These are phyloP conservation scores for Penicillium sp. DNA, from an alignment of 2,329 filamentous ascomycete genomes.

Conservation along the genomic window DNA sequence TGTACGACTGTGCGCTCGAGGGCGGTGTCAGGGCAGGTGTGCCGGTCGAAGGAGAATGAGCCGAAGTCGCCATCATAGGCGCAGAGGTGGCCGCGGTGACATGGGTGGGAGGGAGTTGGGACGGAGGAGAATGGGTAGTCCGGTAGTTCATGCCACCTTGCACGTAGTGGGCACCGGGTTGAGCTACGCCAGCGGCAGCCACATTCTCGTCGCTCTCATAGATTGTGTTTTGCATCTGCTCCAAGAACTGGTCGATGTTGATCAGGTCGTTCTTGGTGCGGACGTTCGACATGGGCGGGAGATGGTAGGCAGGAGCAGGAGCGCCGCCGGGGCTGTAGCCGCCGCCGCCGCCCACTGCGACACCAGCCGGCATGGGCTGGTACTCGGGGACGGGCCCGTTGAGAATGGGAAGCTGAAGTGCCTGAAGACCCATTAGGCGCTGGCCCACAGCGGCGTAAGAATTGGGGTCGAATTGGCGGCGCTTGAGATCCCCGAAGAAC, in stretches of 20 bases:
- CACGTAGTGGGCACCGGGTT: slow-evolving; percentile 68
- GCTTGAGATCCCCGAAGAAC: slow-evolving; percentile 91
- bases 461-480: slow-evolving; percentile 80
- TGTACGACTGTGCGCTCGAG: slow-evolving; percentile 62
- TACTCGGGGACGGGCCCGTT: slow-evolving; percentile 56
- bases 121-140: slow-evolving; percentile 56
- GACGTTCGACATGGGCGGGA: slow-evolving; percentile 82
- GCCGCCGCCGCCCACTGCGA: slow-evolving; percentile 55
- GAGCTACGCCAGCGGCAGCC: slow-evolving; percentile 72
- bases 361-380: slow-evolving; percentile 52
- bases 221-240: slow-evolving; percentile 93
- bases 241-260: slow-evolving; percentile 90
- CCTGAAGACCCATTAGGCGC: slow-evolving; percentile 77
- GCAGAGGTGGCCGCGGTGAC: slow-evolving; percentile 38
- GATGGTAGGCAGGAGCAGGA: slow-evolving; percentile 75
- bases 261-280: slow-evolving; percentile 91
- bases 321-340: slow-evolving; percentile 57
- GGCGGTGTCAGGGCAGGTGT: slow-evolving; percentile 64
- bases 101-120: slow-evolving; percentile 43
- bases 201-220: slow-evolving; percentile 88
- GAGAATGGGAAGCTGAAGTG: slow-evolving; percentile 61
- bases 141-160: slow-evolving; percentile 53
- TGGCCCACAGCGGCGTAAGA: slow-evolving; percentile 92
- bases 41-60: slow-evolving; percentile 48
- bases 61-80: slow-evolving; percentile 42